These are phyloP conservation scores for Saccharomyces hybrid DNA, from an alignment of 1,139 yeast species.

Conservation along the genomic window DNA sequence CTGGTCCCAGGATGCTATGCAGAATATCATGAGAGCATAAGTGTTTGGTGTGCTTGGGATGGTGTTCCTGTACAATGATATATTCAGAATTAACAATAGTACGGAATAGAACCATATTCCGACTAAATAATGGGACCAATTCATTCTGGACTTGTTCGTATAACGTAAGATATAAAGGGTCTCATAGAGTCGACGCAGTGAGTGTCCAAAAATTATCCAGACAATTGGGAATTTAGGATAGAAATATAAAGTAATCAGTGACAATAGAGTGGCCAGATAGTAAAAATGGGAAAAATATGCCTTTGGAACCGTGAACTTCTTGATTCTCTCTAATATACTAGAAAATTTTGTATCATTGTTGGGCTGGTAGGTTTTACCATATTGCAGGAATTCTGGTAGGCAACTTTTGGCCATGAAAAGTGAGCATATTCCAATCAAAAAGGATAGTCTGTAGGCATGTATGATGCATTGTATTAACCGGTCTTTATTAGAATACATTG, in stretches of 20 bases:
- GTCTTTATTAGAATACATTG: background rate
- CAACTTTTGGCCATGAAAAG: constrained; percentile 21
- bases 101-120: constrained; percentile 61
- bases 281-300: constrained; percentile 36
- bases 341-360: constrained; percentile 5
- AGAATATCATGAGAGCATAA: constrained; percentile 32
- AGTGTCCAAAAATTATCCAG: constrained; percentile 45
- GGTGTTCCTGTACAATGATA: constrained; percentile 19
- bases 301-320: constrained; percentile 39
- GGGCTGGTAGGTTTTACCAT: constrained; percentile 35
- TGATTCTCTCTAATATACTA: constrained; percentile 12
- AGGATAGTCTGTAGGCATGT: constrained; percentile 7
- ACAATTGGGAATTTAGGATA: constrained; percentile 22
- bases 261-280: constrained; percentile 17
- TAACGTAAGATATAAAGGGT: constrained; percentile 46
- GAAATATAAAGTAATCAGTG: constrained; percentile 10
- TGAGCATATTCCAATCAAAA: constrained; percentile 17
- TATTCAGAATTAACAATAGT: constrained; percentile 33
- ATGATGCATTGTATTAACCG: background rate
- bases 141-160: constrained; percentile 50
- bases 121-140: constrained; percentile 65
- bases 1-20: constrained; percentile 49
- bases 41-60: constrained; percentile 13
- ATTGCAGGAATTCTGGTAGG: constrained; percentile 30
- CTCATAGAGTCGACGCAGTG: constrained; percentile 58